Base-by-base conservation (phyloP, 1,284 basidiomycete genomes). In the Porogramme epimiltina region DNA sequence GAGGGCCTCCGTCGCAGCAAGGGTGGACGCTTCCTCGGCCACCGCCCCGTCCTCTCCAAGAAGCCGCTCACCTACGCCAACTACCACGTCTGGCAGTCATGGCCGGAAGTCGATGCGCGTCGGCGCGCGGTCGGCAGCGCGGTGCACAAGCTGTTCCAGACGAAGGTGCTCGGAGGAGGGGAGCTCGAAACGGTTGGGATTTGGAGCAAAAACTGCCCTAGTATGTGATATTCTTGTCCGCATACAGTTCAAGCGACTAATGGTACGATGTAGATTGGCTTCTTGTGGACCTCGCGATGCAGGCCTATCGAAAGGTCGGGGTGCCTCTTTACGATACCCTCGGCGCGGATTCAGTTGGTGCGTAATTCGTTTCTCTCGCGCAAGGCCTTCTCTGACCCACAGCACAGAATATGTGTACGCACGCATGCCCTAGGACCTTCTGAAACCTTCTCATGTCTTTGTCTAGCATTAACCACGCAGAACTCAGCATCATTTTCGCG, bases 291-390 rank as follows among this genome's bases (percentile, higher is more conserved):
- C 75, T 93, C 45, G 90, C 90, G 6, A 73, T 85, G 52, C 84
- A 91, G 52, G 87, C 85, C 9, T 96, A 95, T 67, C 77, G 80
- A 15, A 87, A 91, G 66, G 87, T 95, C 26, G 78, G 84, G n/a
- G 91, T 95, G 48, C 87, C 87, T 61, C 75, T 98, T 52, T 98
- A 98, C 70, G 94, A 97, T 66, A 96, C 94, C 0, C 76, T 97
- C 36, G 95, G 95, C 3, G 85, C 85, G 54, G 88, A 93, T 61
- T 80, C 88, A 40, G 87, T 90, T 51, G 87, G 89, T 89, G 58
- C 69, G 84, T 47, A 9, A 6, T 10, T 18, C 25, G 34, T 2
- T 24, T 2, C 16, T 13, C 34, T 9, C 20, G 15, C 24, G 1
- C 5, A 3, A 5, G 16, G n/a, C 18, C 3, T 19, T 42, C n/a